Percentiles rank a stretch among this genome's conserved stretches.
Conservation (phyloP, 768 basidiomycete genomes). For the Thelephora ganbajun region DNA sequence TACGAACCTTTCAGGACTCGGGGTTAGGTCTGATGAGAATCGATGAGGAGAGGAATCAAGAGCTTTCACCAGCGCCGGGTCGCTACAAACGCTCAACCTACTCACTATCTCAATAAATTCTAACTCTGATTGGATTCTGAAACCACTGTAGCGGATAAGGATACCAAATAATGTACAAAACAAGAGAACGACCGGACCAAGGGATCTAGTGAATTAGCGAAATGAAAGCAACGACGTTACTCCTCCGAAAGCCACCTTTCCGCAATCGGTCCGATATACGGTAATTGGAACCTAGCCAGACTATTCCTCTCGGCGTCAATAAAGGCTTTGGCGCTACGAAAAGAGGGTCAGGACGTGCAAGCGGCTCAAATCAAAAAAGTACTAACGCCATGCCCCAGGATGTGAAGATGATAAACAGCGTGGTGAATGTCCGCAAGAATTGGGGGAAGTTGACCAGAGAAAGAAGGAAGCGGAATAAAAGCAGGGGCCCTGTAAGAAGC, state of each 20-base stretch:
- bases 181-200: background rate
- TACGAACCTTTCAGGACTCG: background rate
- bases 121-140: background rate
- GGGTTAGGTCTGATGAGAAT: background rate
- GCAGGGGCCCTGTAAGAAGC: conserved; percentile 48
- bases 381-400: conserved; percentile 46
- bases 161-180: background rate
- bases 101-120: background rate
- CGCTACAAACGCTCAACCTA: conserved; percentile 1
- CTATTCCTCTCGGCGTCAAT: conserved; percentile 35
- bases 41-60: background rate
- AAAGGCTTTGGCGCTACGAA: conserved; percentile 33
- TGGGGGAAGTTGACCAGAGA: conserved; percentile 37
- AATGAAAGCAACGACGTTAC: conserved; percentile 13
- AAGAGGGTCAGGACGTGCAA: background rate
- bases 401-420: conserved; percentile 27
- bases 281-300: conserved; percentile 45
- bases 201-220: too few relatives aligned
- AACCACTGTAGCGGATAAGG: background rate
- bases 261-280: conserved; percentile 48
- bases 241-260: conserved; percentile 60
- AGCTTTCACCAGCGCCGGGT: background rate
- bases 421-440: conserved; percentile 36
- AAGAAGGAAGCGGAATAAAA: conserved; percentile 39
- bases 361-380: background rate